phyloP scores from a whole-genome alignment of 805 yeast genomes.

The Pichia kluyveri region DNA sequence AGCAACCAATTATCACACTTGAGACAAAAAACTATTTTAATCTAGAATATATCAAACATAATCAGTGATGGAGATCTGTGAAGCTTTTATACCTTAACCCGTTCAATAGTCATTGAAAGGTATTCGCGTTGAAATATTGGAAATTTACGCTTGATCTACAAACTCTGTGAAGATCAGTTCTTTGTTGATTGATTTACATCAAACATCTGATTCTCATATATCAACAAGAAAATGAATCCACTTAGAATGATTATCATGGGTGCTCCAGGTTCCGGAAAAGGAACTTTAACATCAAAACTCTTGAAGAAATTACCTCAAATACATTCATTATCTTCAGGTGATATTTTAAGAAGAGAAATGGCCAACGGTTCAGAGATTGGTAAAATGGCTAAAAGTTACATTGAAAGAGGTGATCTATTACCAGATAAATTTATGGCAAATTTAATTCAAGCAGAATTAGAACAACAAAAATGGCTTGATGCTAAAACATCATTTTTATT shows the following conservation, averaged over 20 bases:
- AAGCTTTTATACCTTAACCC: too few species aligned
- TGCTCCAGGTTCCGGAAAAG: constrained; percentile 95
- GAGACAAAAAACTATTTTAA: too few species aligned
- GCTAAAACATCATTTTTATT: constrained; percentile 54
- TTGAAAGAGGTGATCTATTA: constrained; percentile 56
- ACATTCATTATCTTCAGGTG: constrained; percentile 73
- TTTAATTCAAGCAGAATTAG: constrained; percentile 45
- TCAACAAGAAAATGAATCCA: constrained; percentile 17
- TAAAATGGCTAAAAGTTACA: constrained; percentile 41
- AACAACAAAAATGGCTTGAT: constrained; percentile 33
- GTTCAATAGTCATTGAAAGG: too few species aligned
- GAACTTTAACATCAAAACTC: constrained; percentile 71
- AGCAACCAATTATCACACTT: too few species aligned
- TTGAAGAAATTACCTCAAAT: constrained; percentile 44
- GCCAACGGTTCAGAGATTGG: constrained; percentile 47
- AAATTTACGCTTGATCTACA: too few species aligned
- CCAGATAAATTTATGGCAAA: constrained; percentile 65
- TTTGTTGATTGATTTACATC: too few species aligned
- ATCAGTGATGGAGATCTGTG: too few species aligned
- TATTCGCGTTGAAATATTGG: too few species aligned
- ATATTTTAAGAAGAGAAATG: constrained; percentile 64
- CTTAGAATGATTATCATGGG: constrained; percentile 70
- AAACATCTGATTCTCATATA: too few species aligned
- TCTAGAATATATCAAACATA: too few species aligned
- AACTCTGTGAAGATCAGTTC: too few species aligned